Conservation (phyloP, 2,329 filamentous ascomycete species). For the Colletotrichum aenigma region DNA sequence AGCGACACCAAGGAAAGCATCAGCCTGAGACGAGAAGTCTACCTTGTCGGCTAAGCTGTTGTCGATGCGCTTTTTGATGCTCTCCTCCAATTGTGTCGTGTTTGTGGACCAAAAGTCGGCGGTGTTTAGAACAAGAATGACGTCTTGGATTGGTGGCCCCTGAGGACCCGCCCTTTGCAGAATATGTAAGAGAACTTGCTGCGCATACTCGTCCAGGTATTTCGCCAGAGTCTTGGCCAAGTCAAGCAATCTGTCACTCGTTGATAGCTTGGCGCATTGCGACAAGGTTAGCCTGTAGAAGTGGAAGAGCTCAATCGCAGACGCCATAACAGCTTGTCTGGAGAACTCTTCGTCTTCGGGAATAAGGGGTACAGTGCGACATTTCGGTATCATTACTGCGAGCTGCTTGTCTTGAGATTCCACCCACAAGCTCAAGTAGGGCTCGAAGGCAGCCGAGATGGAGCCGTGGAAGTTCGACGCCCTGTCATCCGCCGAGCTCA, state of each 20-base stretch:
- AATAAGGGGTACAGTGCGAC: conserved; percentile 80
- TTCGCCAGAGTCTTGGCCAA: conserved; percentile 85
- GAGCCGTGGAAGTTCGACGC: conserved; percentile 82
- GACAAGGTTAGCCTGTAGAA: conserved; percentile 93
- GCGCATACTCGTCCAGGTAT: conserved; percentile 93
- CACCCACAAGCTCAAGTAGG: conserved; percentile 95
- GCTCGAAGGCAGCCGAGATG: conserved; percentile 96
- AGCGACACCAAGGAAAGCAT: conserved; percentile 94
- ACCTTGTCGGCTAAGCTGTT: conserved; percentile 75
- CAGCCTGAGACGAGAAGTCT: conserved; percentile 90
- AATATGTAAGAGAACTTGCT: conserved; percentile 84
- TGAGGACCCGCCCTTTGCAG: conserved; percentile 60
- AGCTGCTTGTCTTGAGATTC: conserved; percentile 93
- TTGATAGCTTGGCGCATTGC: conserved; percentile 95
- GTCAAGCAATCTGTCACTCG: conserved; percentile 84
- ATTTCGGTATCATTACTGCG: conserved; percentile 82
- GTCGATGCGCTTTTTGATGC: conserved; percentile 90
- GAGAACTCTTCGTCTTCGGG: conserved; percentile 91
- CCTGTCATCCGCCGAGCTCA: conserved; percentile 78
- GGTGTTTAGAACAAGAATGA: conserved; percentile 89
- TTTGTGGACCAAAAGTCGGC: conserved; percentile 97
- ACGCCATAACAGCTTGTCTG: conserved; percentile 85
- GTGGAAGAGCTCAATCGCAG: conserved; percentile 95
- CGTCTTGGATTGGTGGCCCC: conserved; percentile 69
- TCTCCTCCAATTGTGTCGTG: conserved; percentile 91